Base-by-base conservation (phyloP, 2,329 filamentous ascomycete genomes). In the Ophiostoma fasciatum region DNA sequence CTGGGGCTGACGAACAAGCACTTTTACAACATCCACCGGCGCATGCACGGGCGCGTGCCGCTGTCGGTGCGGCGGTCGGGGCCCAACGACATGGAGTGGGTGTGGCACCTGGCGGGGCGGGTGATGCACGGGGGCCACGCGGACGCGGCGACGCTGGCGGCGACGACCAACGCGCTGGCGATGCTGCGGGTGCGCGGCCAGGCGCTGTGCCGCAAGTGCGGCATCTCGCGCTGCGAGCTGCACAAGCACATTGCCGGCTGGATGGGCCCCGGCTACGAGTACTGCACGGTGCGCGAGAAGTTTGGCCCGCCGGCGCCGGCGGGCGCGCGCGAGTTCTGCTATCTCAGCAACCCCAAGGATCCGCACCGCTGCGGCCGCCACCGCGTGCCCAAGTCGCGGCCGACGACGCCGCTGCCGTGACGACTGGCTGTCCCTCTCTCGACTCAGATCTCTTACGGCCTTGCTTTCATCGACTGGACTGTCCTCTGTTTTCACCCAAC, bases 81-180 rank as follows among this genome's bases (percentile, higher is more conserved):
- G 1, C 73, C 73, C 37, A 77, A 77, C 52, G 64, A 71, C 44
- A 62, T 74, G 49, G 73, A 78, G 49, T 73, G 68, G 62, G 71
- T 71, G 30, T 78, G 72, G 71, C 66, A 71, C 42, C 57, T 68
- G 34, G 67, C 70, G 4, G 63, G 64, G 18, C 45, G 42, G 9
- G 26, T 40, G 38, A 18, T 30, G 31, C 28, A 30, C 29, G 21
- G 27, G 11, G 14, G 32, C 26, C 35, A 25, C 21, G 31, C 26
- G 20, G 38, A 37, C 3, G 37, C 36, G 5, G 36, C 38, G 2
- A 32, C 32, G 14, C 32, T 31, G 14, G 33, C 23, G 13, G 40
- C 36, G 14, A 45, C 31, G 28, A 42, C 41, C n/a, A 44, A 43
- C 14, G 51, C 53, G 20, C 59, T 68, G 25, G 60, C 63, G 7